Percentiles rank a stretch among this genome's conserved stretches.
Conservation (phyloP, 2,329 filamentous ascomycete species). For the Claviceps purpurea region DNA sequence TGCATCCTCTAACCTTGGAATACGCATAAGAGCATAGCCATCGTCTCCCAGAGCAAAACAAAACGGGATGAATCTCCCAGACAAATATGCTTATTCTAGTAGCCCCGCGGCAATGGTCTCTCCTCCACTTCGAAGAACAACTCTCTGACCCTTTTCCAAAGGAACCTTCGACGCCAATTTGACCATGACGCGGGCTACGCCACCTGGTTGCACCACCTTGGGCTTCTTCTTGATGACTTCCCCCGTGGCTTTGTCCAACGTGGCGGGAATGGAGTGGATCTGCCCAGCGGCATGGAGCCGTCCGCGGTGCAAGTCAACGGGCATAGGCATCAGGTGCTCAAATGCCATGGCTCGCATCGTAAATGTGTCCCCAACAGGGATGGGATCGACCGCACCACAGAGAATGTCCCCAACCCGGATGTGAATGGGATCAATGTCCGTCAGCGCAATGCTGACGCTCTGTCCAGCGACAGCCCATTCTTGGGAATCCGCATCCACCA, state of each 20-base stretch:
- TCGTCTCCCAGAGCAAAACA: not conserved
- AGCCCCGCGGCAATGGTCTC: constrained; percentile 80
- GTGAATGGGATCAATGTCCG: constrained; percentile 73
- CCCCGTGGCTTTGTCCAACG: constrained; percentile 68
- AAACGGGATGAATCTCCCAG: not conserved
- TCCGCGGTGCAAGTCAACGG: constrained; percentile 78
- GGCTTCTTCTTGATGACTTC: constrained; percentile 70
- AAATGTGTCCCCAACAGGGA: constrained; percentile 59
- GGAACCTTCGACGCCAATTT: constrained; percentile 63
- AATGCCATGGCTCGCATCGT: constrained; percentile 79
- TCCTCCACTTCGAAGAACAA: constrained; percentile 70
- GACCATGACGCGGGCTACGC: constrained; percentile 63
- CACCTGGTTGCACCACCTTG: constrained; percentile 66
- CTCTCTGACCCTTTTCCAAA: constrained; percentile 63
- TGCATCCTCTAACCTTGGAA: no score
- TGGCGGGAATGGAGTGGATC: constrained; percentile 57
- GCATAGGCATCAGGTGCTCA: constrained; percentile 78
- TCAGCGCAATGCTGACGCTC: constrained; percentile 71
- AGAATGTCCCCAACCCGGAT: constrained; percentile 75
- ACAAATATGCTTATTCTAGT: constrained; percentile 43
- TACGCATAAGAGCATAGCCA: not conserved
- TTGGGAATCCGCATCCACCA: constrained; percentile 56
- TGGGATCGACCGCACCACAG: constrained; percentile 55
- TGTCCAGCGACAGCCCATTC: constrained; percentile 93
- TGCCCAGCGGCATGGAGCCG: constrained; percentile 65